Evolutionary conservation across 2,329 filamentous ascomycete species (phyloP).

Genomic region (Rhynchosporium graminicola): DNA sequence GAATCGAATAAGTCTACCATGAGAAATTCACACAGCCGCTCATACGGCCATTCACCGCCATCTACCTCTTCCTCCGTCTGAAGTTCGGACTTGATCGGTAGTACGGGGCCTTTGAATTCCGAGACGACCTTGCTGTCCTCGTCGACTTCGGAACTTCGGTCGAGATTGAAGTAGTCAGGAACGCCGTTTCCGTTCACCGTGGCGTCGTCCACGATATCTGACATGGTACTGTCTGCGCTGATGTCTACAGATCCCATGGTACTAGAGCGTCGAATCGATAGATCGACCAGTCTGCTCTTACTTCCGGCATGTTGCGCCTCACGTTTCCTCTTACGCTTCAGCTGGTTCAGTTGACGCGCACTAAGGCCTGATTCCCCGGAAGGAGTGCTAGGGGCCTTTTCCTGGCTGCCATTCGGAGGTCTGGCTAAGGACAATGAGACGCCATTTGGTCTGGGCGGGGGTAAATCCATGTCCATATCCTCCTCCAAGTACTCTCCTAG

Average conservation of each 20-base stretch:
- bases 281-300: constrained; percentile 86
- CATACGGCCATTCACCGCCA: constrained; percentile 89
- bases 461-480: constrained; percentile 69
- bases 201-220: constrained; percentile 62
- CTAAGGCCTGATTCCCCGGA: constrained; percentile 74
- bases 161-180: constrained; percentile 87
- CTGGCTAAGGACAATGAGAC: constrained; percentile 25
- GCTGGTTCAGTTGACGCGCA: constrained; percentile 88
- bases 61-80: constrained; percentile 75
- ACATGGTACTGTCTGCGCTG: constrained; percentile 46
- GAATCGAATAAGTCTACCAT: constrained; percentile 92
- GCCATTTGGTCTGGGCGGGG: constrained; percentile 32
- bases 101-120: constrained; percentile 85
- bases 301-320: constrained; percentile 86
- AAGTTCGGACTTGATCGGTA: constrained; percentile 83
- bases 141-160: constrained; percentile 74
- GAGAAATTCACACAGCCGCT: constrained; percentile 89
- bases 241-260: constrained; percentile 30
- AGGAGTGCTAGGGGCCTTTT: constrained; percentile 38
- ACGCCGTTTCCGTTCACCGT: constrained; percentile 59
- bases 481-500: constrained; percentile 84
- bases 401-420: constrained; percentile 44
- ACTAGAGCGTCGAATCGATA: constrained; percentile 61
- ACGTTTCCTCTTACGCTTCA: constrained; percentile 91
- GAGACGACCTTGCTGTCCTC: constrained; percentile 91